Evolutionary conservation across 192 early-diverging fungal species (phyloP).

Genomic region (Backusella westeae): DNA sequence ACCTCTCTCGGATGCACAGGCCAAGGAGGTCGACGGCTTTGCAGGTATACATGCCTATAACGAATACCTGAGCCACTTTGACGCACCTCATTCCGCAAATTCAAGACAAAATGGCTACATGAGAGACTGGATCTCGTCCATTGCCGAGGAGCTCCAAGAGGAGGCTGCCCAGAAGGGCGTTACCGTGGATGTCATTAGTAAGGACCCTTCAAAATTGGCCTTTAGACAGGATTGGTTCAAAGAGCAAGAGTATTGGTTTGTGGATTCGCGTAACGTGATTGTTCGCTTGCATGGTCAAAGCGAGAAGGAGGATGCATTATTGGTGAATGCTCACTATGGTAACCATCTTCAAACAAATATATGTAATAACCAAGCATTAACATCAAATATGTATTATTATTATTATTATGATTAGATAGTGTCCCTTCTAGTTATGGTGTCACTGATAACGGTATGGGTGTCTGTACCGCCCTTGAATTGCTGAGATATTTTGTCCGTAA

Average conservation of each 20-base stretch:
- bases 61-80: constrained; percentile 20
- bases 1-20: constrained; percentile 17
- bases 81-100: constrained; percentile 26
- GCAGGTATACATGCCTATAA: constrained; percentile 35
- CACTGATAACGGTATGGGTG: constrained; percentile 66
- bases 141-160: background rate
- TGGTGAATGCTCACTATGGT: constrained; percentile 69
- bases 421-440: constrained; percentile 66
- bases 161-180: constrained; percentile 3
- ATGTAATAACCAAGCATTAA: background rate
- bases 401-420: constrained; percentile 42
- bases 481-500: constrained; percentile 54
- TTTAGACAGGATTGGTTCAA: background rate
- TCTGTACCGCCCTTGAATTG: constrained; percentile 56
- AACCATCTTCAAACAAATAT: background rate
- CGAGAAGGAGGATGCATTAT: constrained; percentile 43
- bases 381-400: background rate
- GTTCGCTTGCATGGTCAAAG: constrained; percentile 12
- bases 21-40: constrained; percentile 14
- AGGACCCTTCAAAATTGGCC: constrained; percentile 6
- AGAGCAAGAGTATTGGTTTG: constrained; percentile 16
- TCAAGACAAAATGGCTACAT: constrained; percentile 6
- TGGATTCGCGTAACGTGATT: constrained; percentile 21
- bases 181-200: constrained; percentile 9
- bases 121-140: constrained; percentile 14